Evolutionary conservation across 164 flowering plant species (phyloP).

Genomic region (Hamamelis virginiana): DNA sequence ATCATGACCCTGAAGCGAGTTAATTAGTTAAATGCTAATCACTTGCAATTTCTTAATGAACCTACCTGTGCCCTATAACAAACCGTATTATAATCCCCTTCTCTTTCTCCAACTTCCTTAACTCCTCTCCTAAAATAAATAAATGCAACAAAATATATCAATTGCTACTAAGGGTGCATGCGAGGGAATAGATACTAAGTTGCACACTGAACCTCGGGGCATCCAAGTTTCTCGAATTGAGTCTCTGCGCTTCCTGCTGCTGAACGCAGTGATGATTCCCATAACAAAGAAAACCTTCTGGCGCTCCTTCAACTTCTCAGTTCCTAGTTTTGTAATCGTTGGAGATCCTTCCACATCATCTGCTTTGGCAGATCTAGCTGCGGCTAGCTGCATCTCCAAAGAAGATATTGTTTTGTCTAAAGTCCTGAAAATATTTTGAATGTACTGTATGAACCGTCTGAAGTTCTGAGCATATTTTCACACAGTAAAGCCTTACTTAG

Average conservation of each 20-base stretch:
- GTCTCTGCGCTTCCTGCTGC: constrained; percentile 87
- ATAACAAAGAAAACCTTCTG: constrained; percentile 77
- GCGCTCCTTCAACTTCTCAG: constrained; percentile 38
- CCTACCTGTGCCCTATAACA: constrained; percentile 92
- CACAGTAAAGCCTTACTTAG: neutral
- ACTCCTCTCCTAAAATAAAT: constrained; percentile 48
- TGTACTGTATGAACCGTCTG: constrained; percentile 4
- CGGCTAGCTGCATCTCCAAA: constrained; percentile 80
- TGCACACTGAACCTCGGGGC: constrained; percentile 65
- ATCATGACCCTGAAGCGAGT: constrained; percentile 1
- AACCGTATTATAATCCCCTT: constrained; percentile 90
- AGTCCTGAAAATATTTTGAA: constrained; percentile 50
- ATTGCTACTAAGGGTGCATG: neutral
- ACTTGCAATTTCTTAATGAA: neutral
- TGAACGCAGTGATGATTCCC: constrained; percentile 96
- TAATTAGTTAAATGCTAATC: neutral
- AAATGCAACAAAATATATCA: neutral
- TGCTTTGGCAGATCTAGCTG: constrained; percentile 68
- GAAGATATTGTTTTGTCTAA: constrained; percentile 84
- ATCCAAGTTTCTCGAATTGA: constrained; percentile 93
- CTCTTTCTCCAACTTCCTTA: constrained; percentile 67
- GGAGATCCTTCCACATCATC: constrained; percentile 47
- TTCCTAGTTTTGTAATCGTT: constrained; percentile 26
- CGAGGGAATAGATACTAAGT: neutral
- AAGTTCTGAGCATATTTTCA: neutral